Percentiles rank a stretch among this genome's conserved stretches.
Evolutionary conservation across 441 rosid genomes (phyloP).

Genomic region (Corymbia citriodora): DNA sequence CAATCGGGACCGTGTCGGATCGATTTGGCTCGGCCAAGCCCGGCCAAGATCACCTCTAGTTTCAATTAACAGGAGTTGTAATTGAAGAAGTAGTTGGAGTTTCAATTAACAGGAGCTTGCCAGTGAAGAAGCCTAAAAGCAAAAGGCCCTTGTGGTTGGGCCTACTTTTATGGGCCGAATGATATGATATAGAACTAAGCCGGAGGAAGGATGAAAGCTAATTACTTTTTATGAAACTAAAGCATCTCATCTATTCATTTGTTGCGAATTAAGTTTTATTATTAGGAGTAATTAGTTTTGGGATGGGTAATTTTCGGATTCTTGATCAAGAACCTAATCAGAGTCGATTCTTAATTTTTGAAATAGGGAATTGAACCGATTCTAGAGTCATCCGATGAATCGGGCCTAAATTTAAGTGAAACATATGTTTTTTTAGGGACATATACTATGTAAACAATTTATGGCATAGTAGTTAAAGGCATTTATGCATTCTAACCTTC

Average conservation of each 20-base stretch:
- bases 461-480: not conserved
- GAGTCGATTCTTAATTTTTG: not conserved
- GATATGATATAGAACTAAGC: not conserved
- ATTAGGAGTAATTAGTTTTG: rapidly evolving
- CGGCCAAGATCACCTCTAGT: not conserved
- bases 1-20: not conserved
- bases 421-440: not conserved
- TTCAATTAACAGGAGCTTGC: not conserved
- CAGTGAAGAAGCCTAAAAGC: not conserved
- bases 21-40: not conserved
- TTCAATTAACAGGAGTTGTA: rapidly evolving
- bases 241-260: not conserved
- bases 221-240: not conserved
- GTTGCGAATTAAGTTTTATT: not conserved
- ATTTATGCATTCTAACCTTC: not conserved
- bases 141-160: not conserved
- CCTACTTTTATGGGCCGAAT: not conserved
- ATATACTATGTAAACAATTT: not conserved
- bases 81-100: not conserved
- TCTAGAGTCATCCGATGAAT: rapidly evolving
- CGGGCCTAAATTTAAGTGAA: not conserved
- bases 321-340: rapidly evolving
- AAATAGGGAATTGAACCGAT: rapidly evolving
- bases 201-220: rapidly evolving
- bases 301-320: not conserved